phyloP scores from a whole-genome alignment of 208 protist genomes.

The Endotrypanum monterogeii region DNA sequence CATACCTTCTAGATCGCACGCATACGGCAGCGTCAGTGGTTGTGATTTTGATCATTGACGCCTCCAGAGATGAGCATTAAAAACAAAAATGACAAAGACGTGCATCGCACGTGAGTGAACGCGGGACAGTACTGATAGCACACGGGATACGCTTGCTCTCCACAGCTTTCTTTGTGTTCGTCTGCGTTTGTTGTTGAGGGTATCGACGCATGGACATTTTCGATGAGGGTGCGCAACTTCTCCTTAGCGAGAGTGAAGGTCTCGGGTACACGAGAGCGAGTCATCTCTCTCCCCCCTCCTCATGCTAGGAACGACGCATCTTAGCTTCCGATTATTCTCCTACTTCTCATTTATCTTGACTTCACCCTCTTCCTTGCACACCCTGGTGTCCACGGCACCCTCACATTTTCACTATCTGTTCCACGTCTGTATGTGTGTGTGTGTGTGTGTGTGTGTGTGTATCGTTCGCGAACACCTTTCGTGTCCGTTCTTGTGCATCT shows the following conservation, averaged over 20 bases:
- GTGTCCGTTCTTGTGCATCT: neutral
- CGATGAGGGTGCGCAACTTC: too few species aligned
- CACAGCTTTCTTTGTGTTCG: neutral
- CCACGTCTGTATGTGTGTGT: neutral
- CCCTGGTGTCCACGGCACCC: neutral
- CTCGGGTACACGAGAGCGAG: too few species aligned
- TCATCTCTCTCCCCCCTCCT: too few species aligned
- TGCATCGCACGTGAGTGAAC: neutral
- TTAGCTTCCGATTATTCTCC: neutral
- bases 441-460: neutral
- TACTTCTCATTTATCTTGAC: too few species aligned
- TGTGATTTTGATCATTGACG: neutral
- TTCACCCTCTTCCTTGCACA: neutral
- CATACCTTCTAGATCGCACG: neutral
- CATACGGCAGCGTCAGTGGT: neutral
- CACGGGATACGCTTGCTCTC: neutral
- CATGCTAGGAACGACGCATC: too few species aligned
- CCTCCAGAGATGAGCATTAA: too few species aligned
- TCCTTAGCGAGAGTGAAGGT: neutral
- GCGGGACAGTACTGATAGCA: neutral
- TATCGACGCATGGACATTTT: too few species aligned
- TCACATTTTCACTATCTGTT: neutral
- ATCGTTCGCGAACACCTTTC: neutral
- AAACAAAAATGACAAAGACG: neutral
- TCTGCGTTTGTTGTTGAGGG: neutral